Conservation (phyloP, 805 yeast genomes). For the Candida ulmi region DNA sequence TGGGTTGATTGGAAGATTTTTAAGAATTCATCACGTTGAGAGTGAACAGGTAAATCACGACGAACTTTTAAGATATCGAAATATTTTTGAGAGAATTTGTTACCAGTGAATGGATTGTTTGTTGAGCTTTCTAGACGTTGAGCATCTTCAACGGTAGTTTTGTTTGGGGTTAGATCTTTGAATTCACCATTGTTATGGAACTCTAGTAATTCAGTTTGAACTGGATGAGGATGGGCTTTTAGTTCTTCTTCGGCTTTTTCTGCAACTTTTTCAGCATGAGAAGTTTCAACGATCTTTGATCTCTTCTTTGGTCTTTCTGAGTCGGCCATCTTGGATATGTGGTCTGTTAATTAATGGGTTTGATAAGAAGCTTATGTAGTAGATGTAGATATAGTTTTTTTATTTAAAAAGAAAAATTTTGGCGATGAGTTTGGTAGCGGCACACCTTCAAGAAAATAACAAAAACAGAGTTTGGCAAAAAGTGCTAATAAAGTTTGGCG, state of each 20-base stretch:
- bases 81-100: constrained; percentile 56
- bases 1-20: constrained; percentile 80
- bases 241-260: constrained; percentile 58
- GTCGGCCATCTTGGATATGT: constrained; percentile 8
- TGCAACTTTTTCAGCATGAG: constrained; percentile 60
- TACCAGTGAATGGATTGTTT: constrained; percentile 77
- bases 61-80: constrained; percentile 72
- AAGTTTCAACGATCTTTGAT: constrained; percentile 41
- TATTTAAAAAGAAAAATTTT: too few relatives aligned
- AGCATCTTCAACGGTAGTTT: constrained; percentile 65
- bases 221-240: constrained; percentile 41
- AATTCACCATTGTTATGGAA: constrained; percentile 69
- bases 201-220: constrained; percentile 30
- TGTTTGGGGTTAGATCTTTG: constrained; percentile 45
- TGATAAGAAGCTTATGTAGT: too few relatives aligned
- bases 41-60: constrained; percentile 88
- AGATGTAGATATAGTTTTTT: too few relatives aligned
- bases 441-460: not conserved
- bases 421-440: not conserved
- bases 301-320: constrained; percentile 42
- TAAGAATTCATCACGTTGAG: constrained; percentile 86
- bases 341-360: not conserved
- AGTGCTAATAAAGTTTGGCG: too few relatives aligned
- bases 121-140: constrained; percentile 49
- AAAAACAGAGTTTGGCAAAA: too few relatives aligned